phyloP scores from a whole-genome alignment of 139 green algal genomes.

The Penium margaritaceum region DNA sequence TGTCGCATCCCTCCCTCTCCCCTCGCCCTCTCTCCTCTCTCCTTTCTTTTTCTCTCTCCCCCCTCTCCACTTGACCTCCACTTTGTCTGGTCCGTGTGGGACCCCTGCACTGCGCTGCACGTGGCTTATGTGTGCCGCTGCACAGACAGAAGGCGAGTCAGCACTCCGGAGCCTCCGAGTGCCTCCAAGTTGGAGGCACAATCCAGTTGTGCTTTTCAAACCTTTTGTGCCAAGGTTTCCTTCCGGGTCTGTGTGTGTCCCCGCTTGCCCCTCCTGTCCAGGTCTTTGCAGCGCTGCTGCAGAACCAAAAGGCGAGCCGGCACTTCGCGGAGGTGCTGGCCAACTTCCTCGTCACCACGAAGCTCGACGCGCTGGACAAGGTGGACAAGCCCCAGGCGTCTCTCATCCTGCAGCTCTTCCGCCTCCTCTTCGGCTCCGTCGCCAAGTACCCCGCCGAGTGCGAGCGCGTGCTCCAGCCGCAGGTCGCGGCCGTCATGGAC shows the following conservation, averaged over 20 bases:
- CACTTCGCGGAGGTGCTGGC: constrained; percentile 48
- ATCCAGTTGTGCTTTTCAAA: too few relatives aligned
- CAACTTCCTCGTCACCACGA: constrained; percentile 50
- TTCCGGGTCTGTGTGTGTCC: too few relatives aligned
- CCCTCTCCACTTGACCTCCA: too few relatives aligned
- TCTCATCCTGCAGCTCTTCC: constrained; percentile 56
- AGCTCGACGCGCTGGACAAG: constrained; percentile 51
- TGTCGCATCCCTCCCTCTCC: neutral
- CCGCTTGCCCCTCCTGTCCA: constrained; percentile 2
- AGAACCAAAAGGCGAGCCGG: constrained; percentile 28
- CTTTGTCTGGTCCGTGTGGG: too few relatives aligned
- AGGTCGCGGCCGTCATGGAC: constrained; percentile 51
- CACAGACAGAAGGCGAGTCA: too few relatives aligned
- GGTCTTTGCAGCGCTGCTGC: constrained; percentile 41
- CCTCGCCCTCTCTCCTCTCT: neutral
- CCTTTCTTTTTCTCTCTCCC: neutral
- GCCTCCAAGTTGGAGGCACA: too few relatives aligned
- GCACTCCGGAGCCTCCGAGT: too few relatives aligned
- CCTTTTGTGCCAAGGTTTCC: neutral
- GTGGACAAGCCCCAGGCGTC: constrained; percentile 24
- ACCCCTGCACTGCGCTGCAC: too few relatives aligned
- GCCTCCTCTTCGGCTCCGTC: constrained; percentile 56
- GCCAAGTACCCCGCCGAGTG: constrained; percentile 45
- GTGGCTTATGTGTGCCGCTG: too few relatives aligned
- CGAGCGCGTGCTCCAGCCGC: constrained; percentile 47